Base-by-base conservation (phyloP, 208 protist species). In the Crithidia expoeki region DNA sequence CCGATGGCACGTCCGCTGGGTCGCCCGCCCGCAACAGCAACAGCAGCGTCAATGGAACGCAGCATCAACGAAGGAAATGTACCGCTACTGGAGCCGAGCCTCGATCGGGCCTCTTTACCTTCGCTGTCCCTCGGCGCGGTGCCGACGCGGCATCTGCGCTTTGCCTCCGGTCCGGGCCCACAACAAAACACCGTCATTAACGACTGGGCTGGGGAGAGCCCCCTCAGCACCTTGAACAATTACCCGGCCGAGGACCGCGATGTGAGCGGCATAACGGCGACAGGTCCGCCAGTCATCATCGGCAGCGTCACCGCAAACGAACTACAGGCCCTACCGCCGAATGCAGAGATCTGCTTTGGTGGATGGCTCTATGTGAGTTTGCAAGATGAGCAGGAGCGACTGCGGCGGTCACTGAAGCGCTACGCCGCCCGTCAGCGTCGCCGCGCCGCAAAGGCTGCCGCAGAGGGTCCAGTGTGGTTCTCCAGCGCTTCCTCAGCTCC, bases 291-390 rank as follows among this genome's bases (percentile, higher is more conserved):
- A 10, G 59, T 91, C 38, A 69, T 91, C n/a, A 64, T 91, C 42
- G 81, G 76, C 59, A 86, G 74, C 42, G 76, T 91, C 28, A 78
- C 74, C 16, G 83, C 80, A 23, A 63, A 75, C 38, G 85, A 91
- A 64, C 75, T 91, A 46, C 74, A 76, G 33, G 52, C 68, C 12
- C 75, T 91, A 38, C 82, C 82, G 40, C 62, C 58, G 32, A 87
- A 88, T 36, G 82, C 83, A 4, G 82, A 91, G 68, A 23, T 91
- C 11, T 91, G 80, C 70, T 72, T 91, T 49, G 85, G 85, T 16
- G 76, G 85, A 9, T 91, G 82, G 78, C 72, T 85, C 23, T 81
- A 86, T 51, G 61, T 91, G 17, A 88, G 82, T 36, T 64, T 91
- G 58, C 68, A 88, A 44, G 85, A 91, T 47, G 85, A 91, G 57